Evolutionary conservation across 1,284 basidiomycete genomes (phyloP).

Genomic region (Ceratobasidium sp.): DNA sequence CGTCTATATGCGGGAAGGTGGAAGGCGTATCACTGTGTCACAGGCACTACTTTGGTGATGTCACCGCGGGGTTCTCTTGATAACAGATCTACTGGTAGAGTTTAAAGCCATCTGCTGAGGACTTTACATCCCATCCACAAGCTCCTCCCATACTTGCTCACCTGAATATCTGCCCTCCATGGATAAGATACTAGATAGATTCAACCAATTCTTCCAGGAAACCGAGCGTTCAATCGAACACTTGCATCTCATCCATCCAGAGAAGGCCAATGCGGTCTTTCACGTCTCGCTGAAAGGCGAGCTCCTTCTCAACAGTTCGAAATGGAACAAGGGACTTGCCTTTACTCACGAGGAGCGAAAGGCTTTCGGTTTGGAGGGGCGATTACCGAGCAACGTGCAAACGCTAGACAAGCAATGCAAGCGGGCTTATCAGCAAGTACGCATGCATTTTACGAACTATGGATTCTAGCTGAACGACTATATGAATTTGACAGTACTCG

Average conservation of each 20-base stretch:
- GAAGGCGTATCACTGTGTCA: not conserved
- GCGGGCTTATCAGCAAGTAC: conserved; percentile 73
- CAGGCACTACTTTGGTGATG: conserved; percentile 14
- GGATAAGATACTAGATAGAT: conserved; percentile 36
- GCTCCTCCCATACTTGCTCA: not conserved
- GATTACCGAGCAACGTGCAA: conserved; percentile 79
- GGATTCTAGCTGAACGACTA: conserved; percentile 21
- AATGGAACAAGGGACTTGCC: conserved; percentile 65
- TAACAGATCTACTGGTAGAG: conserved; percentile 2
- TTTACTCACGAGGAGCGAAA: conserved; percentile 75
- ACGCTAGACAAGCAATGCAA: conserved; percentile 78
- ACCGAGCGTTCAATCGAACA: conserved; percentile 13
- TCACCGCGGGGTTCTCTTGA: conserved; percentile 8
- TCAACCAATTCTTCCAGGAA: conserved; percentile 25
- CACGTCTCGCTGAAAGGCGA: conserved; percentile 68
- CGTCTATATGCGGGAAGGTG: conserved; percentile 6
- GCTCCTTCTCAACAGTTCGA: conserved; percentile 61
- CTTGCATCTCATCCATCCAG: conserved; percentile 32
- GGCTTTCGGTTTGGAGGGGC: conserved; percentile 77
- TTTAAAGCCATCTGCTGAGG: not conserved
- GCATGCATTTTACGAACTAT: conserved; percentile 53
- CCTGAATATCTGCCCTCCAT: not conserved
- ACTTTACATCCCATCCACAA: not conserved
- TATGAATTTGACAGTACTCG: conserved; percentile 54
- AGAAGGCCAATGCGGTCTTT: conserved; percentile 45